Conservation (phyloP, 2,329 filamentous ascomycete species). For the Alternaria arbusti region DNA sequence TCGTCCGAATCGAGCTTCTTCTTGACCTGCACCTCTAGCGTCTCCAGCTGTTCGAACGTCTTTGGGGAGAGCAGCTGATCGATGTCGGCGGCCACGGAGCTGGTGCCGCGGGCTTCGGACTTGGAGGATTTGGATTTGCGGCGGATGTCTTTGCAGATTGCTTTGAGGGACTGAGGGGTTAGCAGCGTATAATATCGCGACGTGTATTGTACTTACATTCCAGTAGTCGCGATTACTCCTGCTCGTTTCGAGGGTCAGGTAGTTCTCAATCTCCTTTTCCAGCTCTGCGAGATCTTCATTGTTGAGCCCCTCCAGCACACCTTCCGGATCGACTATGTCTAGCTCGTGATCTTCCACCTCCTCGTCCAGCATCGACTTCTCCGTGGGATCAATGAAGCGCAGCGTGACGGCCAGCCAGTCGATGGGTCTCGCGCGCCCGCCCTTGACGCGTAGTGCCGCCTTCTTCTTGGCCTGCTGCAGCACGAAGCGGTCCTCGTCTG, state of each 20-base stretch:
- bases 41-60: slow-evolving; percentile 82
- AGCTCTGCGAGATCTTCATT: slow-evolving; percentile 74
- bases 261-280: slow-evolving; percentile 81
- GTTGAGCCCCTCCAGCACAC: slow-evolving; percentile 76
- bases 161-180: slow-evolving; percentile 70
- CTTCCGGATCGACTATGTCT: slow-evolving; percentile 78
- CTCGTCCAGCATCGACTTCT: slow-evolving; percentile 77
- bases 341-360: slow-evolving; percentile 78
- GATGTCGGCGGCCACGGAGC: slow-evolving; percentile 84
- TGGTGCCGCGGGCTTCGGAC: slow-evolving; percentile 76
- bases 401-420: slow-evolving; percentile 93
- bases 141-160: slow-evolving; percentile 78
- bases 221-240: slow-evolving; percentile 84
- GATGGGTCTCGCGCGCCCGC: slow-evolving; percentile 87
- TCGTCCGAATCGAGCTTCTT: slow-evolving; percentile 87
- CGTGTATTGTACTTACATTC: slow-evolving; percentile 59
- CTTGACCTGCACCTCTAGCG: slow-evolving; percentile 84
- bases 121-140: slow-evolving; percentile 67
- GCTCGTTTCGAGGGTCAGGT: slow-evolving; percentile 80
- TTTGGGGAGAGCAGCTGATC: slow-evolving; percentile 88
- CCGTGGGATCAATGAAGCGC: slow-evolving; percentile 81
- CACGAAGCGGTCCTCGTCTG: slow-evolving; percentile 94
- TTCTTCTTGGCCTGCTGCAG: slow-evolving; percentile 98
- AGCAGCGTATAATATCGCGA: too few species aligned
- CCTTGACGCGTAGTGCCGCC: slow-evolving; percentile 90